Evolutionary conservation across 208 protist genomes (phyloP), one percentile per base, ranked within the genome.

Genomic region (Trypanosoma boissoni): DNA sequence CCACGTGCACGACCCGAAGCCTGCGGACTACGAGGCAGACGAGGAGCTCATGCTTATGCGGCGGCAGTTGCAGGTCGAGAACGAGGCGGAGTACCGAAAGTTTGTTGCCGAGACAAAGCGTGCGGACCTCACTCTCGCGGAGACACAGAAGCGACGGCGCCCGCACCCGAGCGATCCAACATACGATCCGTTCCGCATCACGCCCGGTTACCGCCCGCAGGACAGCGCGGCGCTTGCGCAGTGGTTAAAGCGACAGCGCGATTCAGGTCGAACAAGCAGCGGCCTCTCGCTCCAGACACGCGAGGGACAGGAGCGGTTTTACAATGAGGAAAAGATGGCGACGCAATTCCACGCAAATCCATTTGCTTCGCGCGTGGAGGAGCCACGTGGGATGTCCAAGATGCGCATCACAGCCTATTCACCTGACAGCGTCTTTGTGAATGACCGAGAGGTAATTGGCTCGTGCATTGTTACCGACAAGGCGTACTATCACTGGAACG

Each of bases 271-370:
- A 64, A 76, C 80, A 12, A 75, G 79, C 10, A 91, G 73, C 26
- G 87, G 83, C 27, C 54, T 84, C 2, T 91, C 83, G 14, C 63
- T 91, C 20, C 87, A 90, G 48, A 91, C 83, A 23, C 73, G 72
- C 24, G 83, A 94, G 57, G 87, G 87, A 23, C 87, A 94, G 69
- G 81, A 94, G 64, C 75, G 87, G n/a, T 91, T 88, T 67, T 94
- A 94, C 67, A 91, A 94, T 50, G 87, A 94, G 64, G 83, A 94
- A 63, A 94, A 94, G 64, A 94, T 94, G 87, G 81, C 87, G n/a
- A 94, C 87, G 9, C 87, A 94, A 74, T 94, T 91, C 76, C 72
- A 80, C 71, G 87, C 80, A 16, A 94, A 94, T 60, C 87, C 87
- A 5, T 94, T 94, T 46, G 73, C 87, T 36, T 84, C 78, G 36